A percentile compares a stretch with the other conserved stretches of the same genome.
Evolutionary conservation across 495 filamentous ascomycete species (phyloP).

Genomic region (Penicillium salamii): DNA sequence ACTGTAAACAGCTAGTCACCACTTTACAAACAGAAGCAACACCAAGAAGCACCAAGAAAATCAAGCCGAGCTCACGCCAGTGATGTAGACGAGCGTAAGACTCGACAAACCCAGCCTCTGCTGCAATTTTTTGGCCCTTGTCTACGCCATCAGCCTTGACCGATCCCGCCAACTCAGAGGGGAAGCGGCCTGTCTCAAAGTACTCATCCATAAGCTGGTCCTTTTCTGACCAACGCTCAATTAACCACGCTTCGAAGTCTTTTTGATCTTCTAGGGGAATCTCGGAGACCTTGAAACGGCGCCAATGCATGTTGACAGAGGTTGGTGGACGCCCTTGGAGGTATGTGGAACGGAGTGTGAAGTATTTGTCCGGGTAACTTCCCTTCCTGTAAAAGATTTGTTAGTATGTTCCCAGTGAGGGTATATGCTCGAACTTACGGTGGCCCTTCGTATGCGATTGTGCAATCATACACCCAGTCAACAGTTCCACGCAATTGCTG

Average conservation of each 20-base stretch:
- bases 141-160: conserved; percentile 37
- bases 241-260: conserved; percentile 57
- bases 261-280: conserved; percentile 60
- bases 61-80: conserved; percentile 54
- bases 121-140: conserved; percentile 29
- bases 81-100: conserved; percentile 52
- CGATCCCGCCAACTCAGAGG: conserved; percentile 50
- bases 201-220: conserved; percentile 59
- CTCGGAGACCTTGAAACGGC: conserved; percentile 53
- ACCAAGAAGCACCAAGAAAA: conserved; percentile 49
- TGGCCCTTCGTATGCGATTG: conserved; percentile 65
- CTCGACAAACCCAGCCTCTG: conserved; percentile 54
- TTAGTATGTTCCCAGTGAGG: conserved; percentile 5
- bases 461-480: conserved; percentile 68
- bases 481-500: conserved; percentile 58
- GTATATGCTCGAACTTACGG: conserved; percentile 46
- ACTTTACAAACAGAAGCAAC: conserved; percentile 31
- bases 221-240: conserved; percentile 60
- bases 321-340: conserved; percentile 65
- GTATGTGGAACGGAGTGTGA: conserved; percentile 61
- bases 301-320: conserved; percentile 70
- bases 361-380: conserved; percentile 62
- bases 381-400: conserved; percentile 42
- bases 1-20: conserved; percentile 1
- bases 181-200: conserved; percentile 57